Conservation (phyloP, 306 rosid genomes). For the Acacia melanoxylon region DNA sequence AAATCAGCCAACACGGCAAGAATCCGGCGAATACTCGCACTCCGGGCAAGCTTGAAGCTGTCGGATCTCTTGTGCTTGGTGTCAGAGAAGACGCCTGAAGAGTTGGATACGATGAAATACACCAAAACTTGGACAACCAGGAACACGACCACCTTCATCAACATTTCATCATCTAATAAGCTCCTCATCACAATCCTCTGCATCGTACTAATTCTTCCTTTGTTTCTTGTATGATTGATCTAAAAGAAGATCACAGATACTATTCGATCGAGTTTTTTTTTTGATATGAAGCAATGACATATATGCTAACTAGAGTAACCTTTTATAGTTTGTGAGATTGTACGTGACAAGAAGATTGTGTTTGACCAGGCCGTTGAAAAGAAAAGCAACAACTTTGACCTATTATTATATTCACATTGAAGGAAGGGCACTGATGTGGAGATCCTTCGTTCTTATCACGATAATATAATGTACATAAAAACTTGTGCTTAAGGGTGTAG, state of each 20-base stretch:
- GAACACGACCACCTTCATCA: conserved; percentile 46
- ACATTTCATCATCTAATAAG: conserved; percentile 21
- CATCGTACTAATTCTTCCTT: not conserved
- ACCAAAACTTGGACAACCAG: conserved; percentile 47
- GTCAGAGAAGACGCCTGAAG: conserved; percentile 51
- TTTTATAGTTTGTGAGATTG: not conserved
- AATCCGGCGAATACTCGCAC: conserved; percentile 46
- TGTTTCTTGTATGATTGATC: not conserved
- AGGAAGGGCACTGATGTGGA: not conserved
- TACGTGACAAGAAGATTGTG: not conserved
- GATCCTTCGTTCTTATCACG: too few relatives aligned
- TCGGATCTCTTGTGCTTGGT: conserved; percentile 7
- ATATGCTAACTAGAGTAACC: not conserved
- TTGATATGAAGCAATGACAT: not conserved
- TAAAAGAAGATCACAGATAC: not conserved
- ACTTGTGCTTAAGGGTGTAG: not conserved
- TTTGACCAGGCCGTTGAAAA: not conserved
- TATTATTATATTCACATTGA: not conserved
- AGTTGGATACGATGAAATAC: conserved; percentile 54
- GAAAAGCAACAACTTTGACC: not conserved
- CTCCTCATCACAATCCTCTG: not conserved
- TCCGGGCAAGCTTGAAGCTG: conserved; percentile 51
- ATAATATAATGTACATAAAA: too few relatives aligned
- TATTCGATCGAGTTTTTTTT: not conserved
- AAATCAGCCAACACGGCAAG: conserved; percentile 42